Percentiles rank a stretch among this genome's conserved stretches.
Conservation (phyloP, 2,329 filamentous ascomycete species). For the Hypoxylon sp. region DNA sequence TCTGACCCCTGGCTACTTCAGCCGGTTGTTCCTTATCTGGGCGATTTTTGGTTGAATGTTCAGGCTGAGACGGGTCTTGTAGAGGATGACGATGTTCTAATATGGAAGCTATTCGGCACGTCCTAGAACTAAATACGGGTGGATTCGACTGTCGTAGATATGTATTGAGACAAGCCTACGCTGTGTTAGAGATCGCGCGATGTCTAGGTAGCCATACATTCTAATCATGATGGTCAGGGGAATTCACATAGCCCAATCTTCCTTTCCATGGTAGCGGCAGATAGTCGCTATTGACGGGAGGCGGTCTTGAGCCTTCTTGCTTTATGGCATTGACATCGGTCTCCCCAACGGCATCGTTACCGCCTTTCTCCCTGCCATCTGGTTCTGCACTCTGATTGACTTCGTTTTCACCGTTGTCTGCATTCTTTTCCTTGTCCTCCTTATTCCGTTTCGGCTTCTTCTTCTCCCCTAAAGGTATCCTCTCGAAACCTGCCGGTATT, state of each 20-base stretch:
- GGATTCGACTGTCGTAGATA: conserved; percentile 87
- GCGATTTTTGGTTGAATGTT: conserved; percentile 87
- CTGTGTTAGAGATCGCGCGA: conserved; percentile 40
- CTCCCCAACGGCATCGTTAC: conserved; percentile 34
- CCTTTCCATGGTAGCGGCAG: conserved; percentile 93
- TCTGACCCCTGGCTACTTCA: conserved; percentile 75
- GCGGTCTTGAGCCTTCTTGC: conserved; percentile 68
- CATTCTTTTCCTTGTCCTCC: conserved; percentile 5
- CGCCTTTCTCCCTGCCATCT: conserved; percentile 36
- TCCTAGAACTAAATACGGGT: conserved; percentile 90
- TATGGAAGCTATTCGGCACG: conserved; percentile 91
- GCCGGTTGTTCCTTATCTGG: conserved; percentile 81
- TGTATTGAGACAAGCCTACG: conserved; percentile 87
- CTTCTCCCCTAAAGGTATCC: neutral
- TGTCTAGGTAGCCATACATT: conserved; percentile 10
- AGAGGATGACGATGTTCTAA: conserved; percentile 89
- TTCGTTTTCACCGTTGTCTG: neutral
- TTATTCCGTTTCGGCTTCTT: conserved; percentile 12
- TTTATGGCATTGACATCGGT: conserved; percentile 45
- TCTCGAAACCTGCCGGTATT: conserved; percentile 21
- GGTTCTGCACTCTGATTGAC: conserved; percentile 25
- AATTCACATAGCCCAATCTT: conserved; percentile 84
- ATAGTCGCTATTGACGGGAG: conserved; percentile 85
- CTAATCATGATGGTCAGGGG: conserved; percentile 23
- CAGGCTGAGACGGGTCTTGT: conserved; percentile 79